Conservation (phyloP, 78 protist species). For the Dictyostelium purpureum region DNA sequence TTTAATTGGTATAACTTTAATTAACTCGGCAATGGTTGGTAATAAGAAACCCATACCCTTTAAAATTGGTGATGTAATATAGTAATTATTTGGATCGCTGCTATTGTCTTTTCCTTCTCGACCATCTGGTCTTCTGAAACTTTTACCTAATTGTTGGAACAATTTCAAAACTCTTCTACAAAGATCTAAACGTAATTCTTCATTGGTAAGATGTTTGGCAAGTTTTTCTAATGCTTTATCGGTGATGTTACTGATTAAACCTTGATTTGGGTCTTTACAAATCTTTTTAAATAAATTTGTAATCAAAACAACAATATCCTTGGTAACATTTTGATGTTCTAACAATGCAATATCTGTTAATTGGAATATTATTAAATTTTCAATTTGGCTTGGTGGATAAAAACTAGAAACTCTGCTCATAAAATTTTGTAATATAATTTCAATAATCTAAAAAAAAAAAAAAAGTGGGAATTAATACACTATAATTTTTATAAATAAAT, state of each 20-base stretch:
- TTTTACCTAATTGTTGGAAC: conserved; percentile 73
- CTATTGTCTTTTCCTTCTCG: neutral
- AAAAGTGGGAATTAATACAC: no score
- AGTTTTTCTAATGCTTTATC: conserved; percentile 31
- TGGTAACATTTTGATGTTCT: conserved; percentile 21
- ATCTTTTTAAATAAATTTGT: conserved; percentile 68
- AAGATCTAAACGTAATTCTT: conserved; percentile 46
- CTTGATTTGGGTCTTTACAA: conserved; percentile 61
- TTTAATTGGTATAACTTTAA: neutral
- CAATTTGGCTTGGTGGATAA: conserved; percentile 55
- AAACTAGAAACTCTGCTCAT: conserved; percentile 7
- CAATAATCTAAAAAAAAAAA: neutral
- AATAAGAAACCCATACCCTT: conserved; percentile 82
- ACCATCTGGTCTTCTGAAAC: neutral
- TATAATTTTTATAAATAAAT: no score
- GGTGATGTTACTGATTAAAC: conserved; percentile 29
- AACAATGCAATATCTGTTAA: conserved; percentile 66
- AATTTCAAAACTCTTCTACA: conserved; percentile 45
- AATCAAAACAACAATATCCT: conserved; percentile 25
- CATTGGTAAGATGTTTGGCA: conserved; percentile 39
- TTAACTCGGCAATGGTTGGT: conserved; percentile 65
- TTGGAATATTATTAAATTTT: conserved; percentile 44
- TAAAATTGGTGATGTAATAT: conserved; percentile 56
- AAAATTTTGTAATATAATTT: conserved; percentile 5
- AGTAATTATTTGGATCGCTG: conserved; percentile 26